Evolutionary conservation across 2,329 filamentous ascomycete genomes (phyloP).

Genomic region (Delphinella strobiligena): DNA sequence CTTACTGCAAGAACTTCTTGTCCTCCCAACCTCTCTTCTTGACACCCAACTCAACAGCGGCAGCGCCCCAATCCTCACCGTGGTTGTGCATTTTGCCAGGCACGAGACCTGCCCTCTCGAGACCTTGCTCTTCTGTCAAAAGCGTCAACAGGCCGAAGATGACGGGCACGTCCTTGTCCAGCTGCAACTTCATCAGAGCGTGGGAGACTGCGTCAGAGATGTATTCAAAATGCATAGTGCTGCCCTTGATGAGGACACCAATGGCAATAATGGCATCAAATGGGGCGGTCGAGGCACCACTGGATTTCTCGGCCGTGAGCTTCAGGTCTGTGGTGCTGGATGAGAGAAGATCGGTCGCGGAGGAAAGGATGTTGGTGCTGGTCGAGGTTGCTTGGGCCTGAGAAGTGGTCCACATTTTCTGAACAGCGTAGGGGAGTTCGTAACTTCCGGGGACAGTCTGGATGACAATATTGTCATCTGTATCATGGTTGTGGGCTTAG

Average conservation of each 20-base stretch:
- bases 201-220: slow-evolving; percentile 85
- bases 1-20: slow-evolving; percentile 46
- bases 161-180: slow-evolving; percentile 80
- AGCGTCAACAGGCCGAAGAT: slow-evolving; percentile 89
- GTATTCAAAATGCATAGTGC: slow-evolving; percentile 99
- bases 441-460: slow-evolving; percentile 89
- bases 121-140: slow-evolving; percentile 75
- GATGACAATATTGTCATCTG: slow-evolving; percentile 71
- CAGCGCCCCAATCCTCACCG: slow-evolving; percentile 89
- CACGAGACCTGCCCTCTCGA: slow-evolving; percentile 65
- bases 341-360: slow-evolving; percentile 65
- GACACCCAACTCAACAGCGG: slow-evolving; percentile 84
- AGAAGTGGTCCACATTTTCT: slow-evolving; percentile 48
- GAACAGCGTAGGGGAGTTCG: slow-evolving; percentile 84
- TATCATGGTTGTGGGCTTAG: background rate
- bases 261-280: slow-evolving; percentile 95
- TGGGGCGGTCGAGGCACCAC: slow-evolving; percentile 39
- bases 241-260: slow-evolving; percentile 93
- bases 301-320: slow-evolving; percentile 21
- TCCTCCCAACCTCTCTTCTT: slow-evolving; percentile 77
- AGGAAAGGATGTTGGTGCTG: slow-evolving; percentile 45
- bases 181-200: slow-evolving; percentile 85
- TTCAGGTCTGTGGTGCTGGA: slow-evolving; percentile 51
- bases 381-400: slow-evolving; percentile 58
- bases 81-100: slow-evolving; percentile 62